Base-by-base conservation (phyloP, 163 green algal genomes). In the Scenedesmus sp. region DNA sequence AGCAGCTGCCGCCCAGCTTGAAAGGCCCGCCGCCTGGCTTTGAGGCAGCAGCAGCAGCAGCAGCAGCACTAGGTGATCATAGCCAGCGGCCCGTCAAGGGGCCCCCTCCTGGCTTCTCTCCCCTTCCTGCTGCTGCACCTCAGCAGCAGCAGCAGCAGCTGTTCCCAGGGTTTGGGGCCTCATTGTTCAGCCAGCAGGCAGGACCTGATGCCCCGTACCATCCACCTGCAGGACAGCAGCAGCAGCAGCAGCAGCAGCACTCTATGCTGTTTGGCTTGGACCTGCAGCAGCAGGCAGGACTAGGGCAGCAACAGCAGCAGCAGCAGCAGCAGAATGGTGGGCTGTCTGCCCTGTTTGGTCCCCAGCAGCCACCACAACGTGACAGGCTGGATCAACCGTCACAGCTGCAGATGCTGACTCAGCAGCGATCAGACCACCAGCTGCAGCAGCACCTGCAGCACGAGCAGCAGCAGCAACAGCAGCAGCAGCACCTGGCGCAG, bases 401-500 rank as follows among this genome's bases (percentile, higher is more conserved):
- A 20, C 84, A 88, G 56, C 84, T 57, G 59, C 84, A 88, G 20
- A 23, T 74, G 74, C 59, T 85, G 52, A 57, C 15, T 2, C n/a
- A 60, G 87, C 74, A 77, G 87, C 56, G n/a, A 62, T 62, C 34
- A 18, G 57, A 88, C 46, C 84, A 88, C 6, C 87, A 91, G 57
- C 73, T 84, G 54, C 54, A 91, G 73, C 87, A 56, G n/a, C 60
- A 82, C 16, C 20, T 59, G 23, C 79, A 88, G 73, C 66, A 86
- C 57, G 46, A 67, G 12, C 18, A 56, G 89, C 89, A 92, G 82
- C 82, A 73, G 54, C 81, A 92, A 82, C 89, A 89, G 89, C 88
- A 34, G 57, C 66, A 46, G 67, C 87, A 85, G 67, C 64, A 84
- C 20, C 88, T 70, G 59, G n/a, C 1, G 23, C 88, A 92, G 81